Conservation (phyloP, 169 alveolate genomes). For the Plasmodium fragile region DNA sequence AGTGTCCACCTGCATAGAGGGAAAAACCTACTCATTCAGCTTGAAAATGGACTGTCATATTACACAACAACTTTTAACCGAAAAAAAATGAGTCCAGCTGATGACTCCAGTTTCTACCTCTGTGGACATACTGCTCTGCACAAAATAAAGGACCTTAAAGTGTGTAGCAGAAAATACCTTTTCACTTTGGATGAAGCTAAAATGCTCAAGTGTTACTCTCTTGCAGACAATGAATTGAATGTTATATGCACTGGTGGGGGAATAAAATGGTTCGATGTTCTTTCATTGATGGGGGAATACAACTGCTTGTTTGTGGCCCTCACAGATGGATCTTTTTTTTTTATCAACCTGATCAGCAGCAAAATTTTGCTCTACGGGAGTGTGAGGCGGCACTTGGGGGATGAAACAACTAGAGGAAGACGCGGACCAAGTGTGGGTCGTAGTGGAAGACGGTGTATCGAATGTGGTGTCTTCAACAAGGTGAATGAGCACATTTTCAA, state of each 20-base stretch:
- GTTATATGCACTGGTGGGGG: slow-evolving; percentile 2
- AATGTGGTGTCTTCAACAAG: slow-evolving; percentile 20
- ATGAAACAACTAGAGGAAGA: not conserved
- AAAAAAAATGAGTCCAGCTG: not conserved
- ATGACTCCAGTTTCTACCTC: slow-evolving; percentile 24
- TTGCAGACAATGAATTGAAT: slow-evolving; percentile 11
- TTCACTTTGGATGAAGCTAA: slow-evolving; percentile 26
- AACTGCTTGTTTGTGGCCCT: slow-evolving; percentile 38
- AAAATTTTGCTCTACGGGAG: slow-evolving; percentile 23
- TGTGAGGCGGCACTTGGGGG: not conserved
- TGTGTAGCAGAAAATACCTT: not conserved
- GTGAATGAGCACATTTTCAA: slow-evolving; percentile 30
- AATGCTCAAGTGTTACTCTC: slow-evolving; percentile 13
- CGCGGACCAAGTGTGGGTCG: not conserved
- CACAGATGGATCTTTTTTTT: slow-evolving; percentile 39
- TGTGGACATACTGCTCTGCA: slow-evolving; percentile 1
- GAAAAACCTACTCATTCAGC: slow-evolving; percentile 9
- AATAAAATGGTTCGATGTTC: not conserved
- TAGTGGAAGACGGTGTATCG: not conserved
- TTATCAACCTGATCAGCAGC: slow-evolving; percentile 5
- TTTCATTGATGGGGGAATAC: not conserved
- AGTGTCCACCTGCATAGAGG: not conserved
- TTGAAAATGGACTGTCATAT: slow-evolving; percentile 43
- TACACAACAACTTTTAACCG: slow-evolving; percentile 21
- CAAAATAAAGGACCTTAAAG: slow-evolving; percentile 27